Evolutionary conservation across 2,329 filamentous ascomycete species (phyloP), one percentile per base, ranked within the genome.

Genomic region (Aspergillus japonicus): DNA sequence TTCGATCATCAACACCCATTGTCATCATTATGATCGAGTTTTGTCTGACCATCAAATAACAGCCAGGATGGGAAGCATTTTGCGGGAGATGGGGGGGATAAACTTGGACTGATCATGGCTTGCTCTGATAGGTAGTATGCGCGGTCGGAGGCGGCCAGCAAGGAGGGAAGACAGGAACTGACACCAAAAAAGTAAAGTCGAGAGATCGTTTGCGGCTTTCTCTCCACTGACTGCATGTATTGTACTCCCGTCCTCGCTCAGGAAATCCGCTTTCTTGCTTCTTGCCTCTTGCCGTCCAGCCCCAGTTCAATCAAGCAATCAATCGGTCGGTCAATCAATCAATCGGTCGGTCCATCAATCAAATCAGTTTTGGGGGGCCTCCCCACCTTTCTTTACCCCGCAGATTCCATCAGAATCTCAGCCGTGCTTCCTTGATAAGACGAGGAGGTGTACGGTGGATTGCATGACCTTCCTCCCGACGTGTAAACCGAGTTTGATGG

Each of bases 81-180:
- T 33, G 16, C 19, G 35, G 23, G n/a, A 54, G 31, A 29, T 8
- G 26, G 26, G 26, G 26, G 26, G 26, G 2, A 29, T 29, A 29
- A 29, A 14, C 49, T 19, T 19, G 21, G 24, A 39, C 21, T 52
- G 50, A 39, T 52, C 31, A 21, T 21, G 44, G 44, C 42, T 44
- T 35, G 52, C 12, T 54, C 52, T 54, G 42, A 54, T 54, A 54
- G 52, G 52, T 54, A 52, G 50, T 52, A 52, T 52, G 50, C 33
- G 48, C 23, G 48, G n/a, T 50, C 48, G 48, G 50, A 35, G 23
- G 29, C 23, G 47, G 26, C 52, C 26, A 54, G 52, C 26, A 47
- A 47, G 26, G 24, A 50, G 48, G 48, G 42, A 10, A 47, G 39
- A 42, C 12, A n/a, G 24, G n/a, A 8, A 31, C 16, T 23, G 31